Evolutionary conservation across 2,329 filamentous ascomycete genomes (phyloP).

Genomic region (Ceratocystiopsis sp.): DNA sequence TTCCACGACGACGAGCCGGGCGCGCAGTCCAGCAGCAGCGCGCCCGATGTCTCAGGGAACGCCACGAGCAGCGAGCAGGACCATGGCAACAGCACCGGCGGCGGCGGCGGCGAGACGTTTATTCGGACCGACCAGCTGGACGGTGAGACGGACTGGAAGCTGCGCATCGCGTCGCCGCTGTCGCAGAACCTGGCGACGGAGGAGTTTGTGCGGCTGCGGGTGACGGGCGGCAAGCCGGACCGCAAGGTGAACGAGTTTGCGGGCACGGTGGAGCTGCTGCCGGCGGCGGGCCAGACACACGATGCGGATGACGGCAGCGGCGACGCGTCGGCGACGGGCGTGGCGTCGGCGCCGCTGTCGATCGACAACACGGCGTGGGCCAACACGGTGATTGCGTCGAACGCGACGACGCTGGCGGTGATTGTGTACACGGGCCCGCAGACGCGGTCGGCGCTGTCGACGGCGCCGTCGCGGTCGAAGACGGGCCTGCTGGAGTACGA

Average conservation of each 20-base stretch:
- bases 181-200: conserved; percentile 61
- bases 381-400: conserved; percentile 91
- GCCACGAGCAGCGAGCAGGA: not conserved
- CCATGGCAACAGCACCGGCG: conserved; percentile 7
- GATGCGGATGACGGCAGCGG: not conserved
- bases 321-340: conserved; percentile 10
- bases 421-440: conserved; percentile 91
- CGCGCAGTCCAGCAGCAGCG: too few relatives aligned
- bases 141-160: conserved; percentile 97
- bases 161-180: conserved; percentile 70
- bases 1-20: conserved; percentile 10
- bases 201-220: conserved; percentile 51
- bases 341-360: conserved; percentile 43
- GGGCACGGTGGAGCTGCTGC: conserved; percentile 65
- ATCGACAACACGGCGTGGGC: conserved; percentile 99
- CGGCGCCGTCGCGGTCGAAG: conserved; percentile 80
- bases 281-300: conserved; percentile 21
- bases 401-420: conserved; percentile 71
- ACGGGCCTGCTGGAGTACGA: conserved; percentile 87
- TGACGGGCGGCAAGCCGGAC: conserved; percentile 81
- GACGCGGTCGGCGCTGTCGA: conserved; percentile 85
- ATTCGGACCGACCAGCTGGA: conserved; percentile 95
- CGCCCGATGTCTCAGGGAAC: not conserved
- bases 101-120: conserved; percentile 69
- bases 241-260: conserved; percentile 89